phyloP scores from a whole-genome alignment of 2,329 filamentous ascomycete species.

The Alternaria conjuncta region DNA sequence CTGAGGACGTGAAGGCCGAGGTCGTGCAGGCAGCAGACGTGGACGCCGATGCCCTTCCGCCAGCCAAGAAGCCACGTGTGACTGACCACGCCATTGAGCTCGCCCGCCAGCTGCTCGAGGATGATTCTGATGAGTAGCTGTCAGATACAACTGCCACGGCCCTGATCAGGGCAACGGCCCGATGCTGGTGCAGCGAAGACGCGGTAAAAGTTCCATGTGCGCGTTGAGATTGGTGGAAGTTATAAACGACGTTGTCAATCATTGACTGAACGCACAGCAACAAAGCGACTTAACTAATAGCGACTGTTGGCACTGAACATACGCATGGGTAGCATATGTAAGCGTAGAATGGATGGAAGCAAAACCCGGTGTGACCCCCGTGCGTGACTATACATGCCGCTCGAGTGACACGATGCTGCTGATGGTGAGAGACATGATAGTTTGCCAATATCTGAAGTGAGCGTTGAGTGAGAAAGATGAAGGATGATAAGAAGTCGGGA shows the following conservation, averaged over 20 bases:
- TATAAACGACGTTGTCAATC: not conserved
- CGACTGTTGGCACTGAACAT: accelerated
- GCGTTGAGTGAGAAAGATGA: too few species aligned
- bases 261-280: not conserved
- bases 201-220: not conserved
- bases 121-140: not conserved
- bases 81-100: not conserved
- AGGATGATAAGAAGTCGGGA: not conserved
- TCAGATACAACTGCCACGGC: too few species aligned
- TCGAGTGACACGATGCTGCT: accelerated
- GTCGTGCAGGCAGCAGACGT: not conserved
- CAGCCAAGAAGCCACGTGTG: not conserved
- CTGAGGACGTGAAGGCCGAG: not conserved
- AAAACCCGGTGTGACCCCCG: accelerated
- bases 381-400: accelerated
- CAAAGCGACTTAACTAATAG: not conserved
- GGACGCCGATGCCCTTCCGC: not conserved
- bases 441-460: too few species aligned
- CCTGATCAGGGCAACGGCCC: too few species aligned
- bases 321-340: not conserved
- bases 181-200: not conserved
- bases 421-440: not conserved
- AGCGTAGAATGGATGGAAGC: not conserved
- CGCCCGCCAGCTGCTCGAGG: not conserved
- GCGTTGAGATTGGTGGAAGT: not conserved